Conservation (phyloP, 2,329 filamentous ascomycete genomes). For the Trichophyton verrucosum region DNA sequence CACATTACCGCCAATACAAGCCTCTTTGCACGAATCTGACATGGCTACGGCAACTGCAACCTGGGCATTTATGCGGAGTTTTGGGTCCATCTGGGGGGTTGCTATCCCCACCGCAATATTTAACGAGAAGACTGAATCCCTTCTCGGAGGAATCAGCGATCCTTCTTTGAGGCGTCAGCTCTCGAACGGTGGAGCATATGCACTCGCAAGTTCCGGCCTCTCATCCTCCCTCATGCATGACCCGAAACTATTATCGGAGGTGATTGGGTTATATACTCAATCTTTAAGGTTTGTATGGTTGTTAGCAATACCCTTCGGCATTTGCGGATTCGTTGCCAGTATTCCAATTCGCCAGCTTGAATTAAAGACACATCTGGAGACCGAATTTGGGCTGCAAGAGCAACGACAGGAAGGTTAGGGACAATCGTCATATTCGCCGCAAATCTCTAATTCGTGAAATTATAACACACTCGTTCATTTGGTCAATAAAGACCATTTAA, state of each 20-base stretch:
- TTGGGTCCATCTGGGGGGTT: constrained; percentile 24
- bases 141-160: background rate
- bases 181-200: background rate
- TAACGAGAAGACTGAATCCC: constrained; percentile 16
- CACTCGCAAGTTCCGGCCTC: background rate
- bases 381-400: background rate
- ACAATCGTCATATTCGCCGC: no score
- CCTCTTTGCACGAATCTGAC: constrained; percentile 17
- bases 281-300: background rate
- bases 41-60: constrained; percentile 18
- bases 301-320: background rate
- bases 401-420: no score
- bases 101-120: constrained; percentile 23
- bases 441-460: no score
- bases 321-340: background rate
- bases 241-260: background rate
- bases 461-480: no score
- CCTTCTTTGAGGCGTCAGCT: background rate
- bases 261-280: background rate
- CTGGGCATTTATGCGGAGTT: constrained; percentile 22
- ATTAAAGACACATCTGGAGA: background rate
- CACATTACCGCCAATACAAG: constrained; percentile 18
- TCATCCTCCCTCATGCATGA: background rate
- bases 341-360: background rate
- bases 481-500: no score